A percentile compares a stretch with the other conserved stretches of the same genome.
phyloP scores from a whole-genome alignment of 2,329 filamentous ascomycete genomes.

The Penicillium sp. region DNA sequence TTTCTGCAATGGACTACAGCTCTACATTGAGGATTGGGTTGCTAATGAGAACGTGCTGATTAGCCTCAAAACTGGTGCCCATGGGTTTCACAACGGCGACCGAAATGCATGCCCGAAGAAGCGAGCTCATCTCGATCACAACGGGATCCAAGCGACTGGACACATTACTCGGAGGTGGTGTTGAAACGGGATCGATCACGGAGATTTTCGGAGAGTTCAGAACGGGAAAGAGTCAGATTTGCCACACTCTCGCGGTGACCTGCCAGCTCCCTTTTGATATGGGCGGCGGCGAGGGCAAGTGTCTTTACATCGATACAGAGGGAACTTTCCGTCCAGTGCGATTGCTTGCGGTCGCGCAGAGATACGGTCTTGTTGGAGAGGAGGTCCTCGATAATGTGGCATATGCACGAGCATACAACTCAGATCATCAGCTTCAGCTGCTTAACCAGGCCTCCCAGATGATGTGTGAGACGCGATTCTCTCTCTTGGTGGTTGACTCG shows the following conservation, averaged over 20 bases:
- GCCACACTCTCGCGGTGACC: slow-evolving; percentile 96
- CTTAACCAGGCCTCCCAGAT: slow-evolving; percentile 93
- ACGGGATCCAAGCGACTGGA: slow-evolving; percentile 97
- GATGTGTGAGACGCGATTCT: slow-evolving; percentile 99
- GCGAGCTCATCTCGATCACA: slow-evolving; percentile 95
- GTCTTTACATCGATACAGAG: slow-evolving; percentile 97
- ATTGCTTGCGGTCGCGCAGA: slow-evolving; percentile 84
- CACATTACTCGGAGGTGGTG: slow-evolving; percentile 86
- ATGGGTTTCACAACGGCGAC: slow-evolving; percentile 99
- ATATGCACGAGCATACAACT: slow-evolving; percentile 97
- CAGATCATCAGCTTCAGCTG: slow-evolving; percentile 92
- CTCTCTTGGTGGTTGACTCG: slow-evolving; percentile 90
- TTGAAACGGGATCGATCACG: slow-evolving; percentile 96
- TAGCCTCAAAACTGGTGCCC: slow-evolving; percentile 91
- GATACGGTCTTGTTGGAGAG: slow-evolving; percentile 91
- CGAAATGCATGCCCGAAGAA: slow-evolving; percentile 96
- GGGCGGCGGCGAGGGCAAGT: slow-evolving; percentile 97
- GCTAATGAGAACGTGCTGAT: slow-evolving; percentile 14
- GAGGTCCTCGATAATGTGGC: slow-evolving; percentile 98
- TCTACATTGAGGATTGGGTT: background rate
- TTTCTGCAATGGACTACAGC: background rate
- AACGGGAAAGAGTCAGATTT: slow-evolving; percentile 98
- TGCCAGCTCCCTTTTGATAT: slow-evolving; percentile 98
- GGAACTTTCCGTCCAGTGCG: slow-evolving; percentile 94
- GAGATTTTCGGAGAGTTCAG: slow-evolving; percentile 98